Base-by-base conservation (phyloP, 495 filamentous ascomycete genomes). In the Parathielavia appendiculata region DNA sequence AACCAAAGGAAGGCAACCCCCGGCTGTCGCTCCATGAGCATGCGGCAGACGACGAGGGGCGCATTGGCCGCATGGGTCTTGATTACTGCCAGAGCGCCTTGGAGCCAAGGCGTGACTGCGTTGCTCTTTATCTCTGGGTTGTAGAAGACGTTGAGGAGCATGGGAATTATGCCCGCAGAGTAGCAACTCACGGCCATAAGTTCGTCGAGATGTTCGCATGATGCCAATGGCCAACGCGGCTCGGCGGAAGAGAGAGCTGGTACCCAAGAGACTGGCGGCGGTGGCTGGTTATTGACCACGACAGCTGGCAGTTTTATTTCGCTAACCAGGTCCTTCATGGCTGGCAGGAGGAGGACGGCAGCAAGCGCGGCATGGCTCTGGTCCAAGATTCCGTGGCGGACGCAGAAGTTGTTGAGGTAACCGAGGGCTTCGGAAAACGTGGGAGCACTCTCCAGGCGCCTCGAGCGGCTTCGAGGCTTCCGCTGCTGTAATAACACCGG, bases 71-170 rank as follows among this genome's bases (percentile, higher is more conserved):
- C 55, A 19, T 56, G 23, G 22, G 50, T 10, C 22, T 58, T 30
- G 44, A 64, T 55, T 9, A 50, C 62, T 9, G 54, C 44, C 5
- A 58, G 13, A 8, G 62, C 35, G 19, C 62, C 62, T 38, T 59
- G 54, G 12, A 64, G 54, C 62, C 58, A 61, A 0, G 62, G 62
- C 13, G 58, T 55, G 16, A 51, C 58, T 11, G 56, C 47, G 48
- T 64, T 64, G 38, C 50, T 58, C 41, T 56, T 54, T 7, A 61
- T 45, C 1, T 11, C 17, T 7, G 58, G 40, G 10, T 64, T 44
- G 52, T 64, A 64, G 38, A 64, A 61, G 58, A 13, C 48, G 36
- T 51, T 58, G n/a, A 56, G 45, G n/a, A 64, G 49, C 50, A 64
- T 61, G 11, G 13, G 23, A 34, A 11, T 16, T 46, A 10, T 44